These are phyloP conservation scores for Dioscorea alata DNA, from an alignment of 106 monocot genomes.

Conservation along the genomic window DNA sequence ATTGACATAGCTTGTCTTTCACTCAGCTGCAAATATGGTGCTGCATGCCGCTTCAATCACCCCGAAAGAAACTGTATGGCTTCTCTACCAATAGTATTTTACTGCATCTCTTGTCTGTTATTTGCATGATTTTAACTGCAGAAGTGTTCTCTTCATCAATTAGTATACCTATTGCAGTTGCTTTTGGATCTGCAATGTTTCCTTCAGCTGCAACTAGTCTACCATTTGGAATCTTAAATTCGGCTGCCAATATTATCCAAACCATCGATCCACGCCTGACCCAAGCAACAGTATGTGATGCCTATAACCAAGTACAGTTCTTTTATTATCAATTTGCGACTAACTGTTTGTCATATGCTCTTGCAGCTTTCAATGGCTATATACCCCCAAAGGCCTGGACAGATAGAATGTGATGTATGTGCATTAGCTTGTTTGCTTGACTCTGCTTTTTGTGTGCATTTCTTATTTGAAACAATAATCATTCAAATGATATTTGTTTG, in stretches of 20 bases:
- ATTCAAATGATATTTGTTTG: not conserved
- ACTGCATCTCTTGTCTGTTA: not conserved
- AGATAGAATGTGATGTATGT: constrained; percentile 90
- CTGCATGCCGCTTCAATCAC: constrained; percentile 80
- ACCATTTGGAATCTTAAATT: constrained; percentile 33
- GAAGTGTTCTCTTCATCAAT: constrained; percentile 31
- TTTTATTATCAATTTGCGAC: not conserved
- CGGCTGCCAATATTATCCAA: constrained; percentile 46
- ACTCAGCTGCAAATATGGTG: constrained; percentile 89
- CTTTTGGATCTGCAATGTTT: constrained; percentile 21
- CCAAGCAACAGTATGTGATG: constrained; percentile 34
- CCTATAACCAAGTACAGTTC: not conserved
- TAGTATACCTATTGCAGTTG: constrained; percentile 27
- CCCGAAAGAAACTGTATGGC: constrained; percentile 70
- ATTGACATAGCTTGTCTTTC: constrained; percentile 3
- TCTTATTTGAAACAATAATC: not conserved
- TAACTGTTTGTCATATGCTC: not conserved
- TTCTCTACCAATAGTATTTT: not conserved
- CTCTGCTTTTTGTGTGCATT: not conserved
- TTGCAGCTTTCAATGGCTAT: constrained; percentile 40
- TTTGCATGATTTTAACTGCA: not conserved
- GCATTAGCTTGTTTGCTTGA: not conserved
- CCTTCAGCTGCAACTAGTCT: constrained; percentile 32
- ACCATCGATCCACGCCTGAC: constrained; percentile 41
- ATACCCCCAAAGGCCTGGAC: constrained; percentile 89